A percentile compares a stretch with the other conserved stretches of the same genome.
These are phyloP conservation scores for Stephania japonica DNA, from an alignment of 164 flowering plant species.

Conservation along the genomic window DNA sequence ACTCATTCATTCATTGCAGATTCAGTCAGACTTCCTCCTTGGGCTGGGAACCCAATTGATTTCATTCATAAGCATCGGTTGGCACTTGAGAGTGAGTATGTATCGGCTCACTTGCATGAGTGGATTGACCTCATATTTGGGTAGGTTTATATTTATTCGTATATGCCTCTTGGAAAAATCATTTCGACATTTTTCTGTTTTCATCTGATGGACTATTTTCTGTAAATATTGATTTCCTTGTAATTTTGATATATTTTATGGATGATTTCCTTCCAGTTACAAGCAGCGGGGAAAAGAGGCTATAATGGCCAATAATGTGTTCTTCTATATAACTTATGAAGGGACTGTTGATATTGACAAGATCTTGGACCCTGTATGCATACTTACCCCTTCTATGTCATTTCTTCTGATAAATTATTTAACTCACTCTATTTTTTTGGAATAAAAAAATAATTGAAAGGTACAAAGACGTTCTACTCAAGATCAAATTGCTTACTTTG, in stretches of 20 bases:
- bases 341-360: constrained; percentile 96
- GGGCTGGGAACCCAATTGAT: constrained; percentile 89
- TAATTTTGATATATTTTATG: neutral
- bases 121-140: constrained; percentile 99
- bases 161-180: neutral
- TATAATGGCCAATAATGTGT: constrained; percentile 78
- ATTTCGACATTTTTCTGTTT: neutral
- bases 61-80: constrained; percentile 86
- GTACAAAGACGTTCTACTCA: constrained; percentile 89
- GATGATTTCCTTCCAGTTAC: constrained; percentile 45
- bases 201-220: neutral
- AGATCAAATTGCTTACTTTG: constrained; percentile 98
- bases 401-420: constrained; percentile 4
- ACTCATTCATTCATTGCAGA: constrained; percentile 34
- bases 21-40: constrained; percentile 83
- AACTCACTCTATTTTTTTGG: constrained; percentile 12
- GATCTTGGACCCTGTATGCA: constrained; percentile 82
- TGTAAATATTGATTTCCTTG: neutral
- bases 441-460: constrained; percentile 27
- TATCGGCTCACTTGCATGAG: constrained; percentile 92
- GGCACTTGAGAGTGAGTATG: constrained; percentile 99
- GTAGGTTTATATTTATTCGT: constrained; percentile 32
- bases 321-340: constrained; percentile 96
- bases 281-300: constrained; percentile 99
- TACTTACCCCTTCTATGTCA: constrained; percentile 5